Conservation (phyloP, 2,329 filamentous ascomycete species). For the Pyrenophora teres region DNA sequence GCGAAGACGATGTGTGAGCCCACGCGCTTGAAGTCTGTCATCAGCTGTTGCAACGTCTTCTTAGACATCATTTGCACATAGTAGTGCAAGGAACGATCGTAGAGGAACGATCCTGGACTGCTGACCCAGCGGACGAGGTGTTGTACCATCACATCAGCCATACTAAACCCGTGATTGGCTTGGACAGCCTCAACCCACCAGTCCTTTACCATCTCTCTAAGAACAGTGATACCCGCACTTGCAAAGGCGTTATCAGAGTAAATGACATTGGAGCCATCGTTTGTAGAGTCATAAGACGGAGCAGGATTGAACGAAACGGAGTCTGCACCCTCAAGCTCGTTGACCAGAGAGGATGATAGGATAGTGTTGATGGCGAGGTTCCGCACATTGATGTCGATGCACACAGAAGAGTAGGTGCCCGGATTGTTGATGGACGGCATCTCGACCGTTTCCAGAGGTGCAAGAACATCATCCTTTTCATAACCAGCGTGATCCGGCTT, state of each 20-base stretch:
- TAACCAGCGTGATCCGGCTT: slow-evolving; percentile 94
- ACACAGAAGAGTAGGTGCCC: slow-evolving; percentile 93
- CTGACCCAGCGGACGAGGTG: slow-evolving; percentile 98
- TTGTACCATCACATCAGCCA: slow-evolving; percentile 97
- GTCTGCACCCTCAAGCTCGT: slow-evolving; percentile 90
- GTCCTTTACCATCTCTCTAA: slow-evolving; percentile 96
- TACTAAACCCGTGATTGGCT: slow-evolving; percentile 68
- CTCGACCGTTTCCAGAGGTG: slow-evolving; percentile 80
- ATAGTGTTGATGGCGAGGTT: slow-evolving; percentile 98
- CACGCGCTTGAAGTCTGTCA: slow-evolving; percentile 93
- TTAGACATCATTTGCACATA: slow-evolving; percentile 99
- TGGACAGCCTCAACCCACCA: slow-evolving; percentile 97
- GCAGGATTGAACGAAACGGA: slow-evolving; percentile 81
- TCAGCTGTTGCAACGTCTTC: slow-evolving; percentile 95
- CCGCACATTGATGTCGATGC: slow-evolving; percentile 90
- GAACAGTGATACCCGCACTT: slow-evolving; percentile 84
- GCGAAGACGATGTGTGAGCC: slow-evolving; percentile 97
- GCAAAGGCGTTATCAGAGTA: slow-evolving; percentile 90
- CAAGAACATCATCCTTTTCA: slow-evolving; percentile 86
- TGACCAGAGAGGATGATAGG: slow-evolving; percentile 92
- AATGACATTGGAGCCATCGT: slow-evolving; percentile 70
- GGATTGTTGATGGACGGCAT: slow-evolving; percentile 95
- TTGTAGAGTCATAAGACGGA: slow-evolving; percentile 61
- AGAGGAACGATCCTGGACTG: slow-evolving; percentile 89
- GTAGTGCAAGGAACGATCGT: slow-evolving; percentile 91